Base-by-base conservation (phyloP, 768 basidiomycete species). In the Amylocystis lapponica region DNA sequence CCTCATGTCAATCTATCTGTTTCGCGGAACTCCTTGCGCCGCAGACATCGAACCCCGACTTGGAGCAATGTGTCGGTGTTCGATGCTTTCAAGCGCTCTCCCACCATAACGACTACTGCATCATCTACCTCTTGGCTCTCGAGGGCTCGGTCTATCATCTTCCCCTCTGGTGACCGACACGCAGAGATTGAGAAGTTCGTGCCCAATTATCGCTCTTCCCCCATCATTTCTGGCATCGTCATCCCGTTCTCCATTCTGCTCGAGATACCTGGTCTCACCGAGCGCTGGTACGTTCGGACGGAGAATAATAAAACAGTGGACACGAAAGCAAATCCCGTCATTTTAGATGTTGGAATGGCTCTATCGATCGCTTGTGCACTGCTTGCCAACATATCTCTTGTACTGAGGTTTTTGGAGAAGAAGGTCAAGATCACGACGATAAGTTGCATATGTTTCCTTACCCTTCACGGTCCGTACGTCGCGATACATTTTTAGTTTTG, bases 221-320 rank as follows among this genome's bases (percentile, higher is more conserved):
- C 84, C 0, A 79, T 87, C 31, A 44, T 86, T 7, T 78, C 85
- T 12, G 83, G 81, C 16, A 68, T 83, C 30, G 58, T 80, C 47
- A 77, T 86, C 27, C 83, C 86, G 0, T 87, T 92, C 53, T 76
- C 82, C 14, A 84, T 90, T 37, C 69, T 92, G n/a, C 69, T 91
- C 23, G 83, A 85, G 53, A 86, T 92, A 22, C 89, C 89, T 1
- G 83, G 83, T 13, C 62, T 90, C 10, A 90, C 86, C 1, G 81
- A 79, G 46, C 71, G 74, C 40, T 86, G 85, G 86, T 86, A 81
- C 49, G 72, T 83, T 44, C 72, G 71, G 5, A 86, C 77, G 0
- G 63, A 68, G 23, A 57, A 66, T 16, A 63, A 74, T 45, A 32
- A 69, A 20, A 60, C 65, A 4, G 62, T 81, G 1, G 73, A 83